Percentiles rank a stretch among this genome's conserved stretches.
phyloP scores from a whole-genome alignment of 345 rosid genomes.

The Aegle marmelos region DNA sequence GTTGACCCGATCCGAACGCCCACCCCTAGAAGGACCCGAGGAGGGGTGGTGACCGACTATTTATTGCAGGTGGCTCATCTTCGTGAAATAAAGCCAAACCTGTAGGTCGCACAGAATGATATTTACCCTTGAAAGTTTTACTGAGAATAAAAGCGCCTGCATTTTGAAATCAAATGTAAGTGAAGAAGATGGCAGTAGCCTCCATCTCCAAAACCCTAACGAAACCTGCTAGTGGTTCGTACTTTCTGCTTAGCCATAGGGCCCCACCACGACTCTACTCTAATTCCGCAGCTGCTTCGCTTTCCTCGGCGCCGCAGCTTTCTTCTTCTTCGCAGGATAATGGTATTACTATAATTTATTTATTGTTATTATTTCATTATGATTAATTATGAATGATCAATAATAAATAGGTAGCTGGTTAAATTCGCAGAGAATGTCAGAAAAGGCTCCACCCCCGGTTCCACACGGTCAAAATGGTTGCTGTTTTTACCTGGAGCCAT shows the following conservation, averaged over 20 bases:
- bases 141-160: too few relatives aligned
- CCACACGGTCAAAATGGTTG: slow-evolving; percentile 59
- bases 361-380: neutral
- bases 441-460: slow-evolving; percentile 18
- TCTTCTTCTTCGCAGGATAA: slow-evolving; percentile 31
- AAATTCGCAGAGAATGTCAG: slow-evolving; percentile 33
- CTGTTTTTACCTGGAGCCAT: slow-evolving; percentile 89
- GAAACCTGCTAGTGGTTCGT: slow-evolving; percentile 22
- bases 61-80: too few relatives aligned
- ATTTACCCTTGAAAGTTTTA: too few relatives aligned
- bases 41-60: too few relatives aligned
- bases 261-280: slow-evolving; percentile 20
- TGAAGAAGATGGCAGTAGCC: slow-evolving; percentile 37
- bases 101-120: too few relatives aligned
- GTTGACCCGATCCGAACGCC: too few relatives aligned
- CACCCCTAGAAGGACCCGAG: too few relatives aligned
- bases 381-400: neutral
- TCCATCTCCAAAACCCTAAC: slow-evolving; percentile 47
- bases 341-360: slow-evolving; percentile 32
- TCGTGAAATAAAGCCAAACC: too few relatives aligned
- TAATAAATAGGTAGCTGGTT: neutral
- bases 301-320: slow-evolving; percentile 1
- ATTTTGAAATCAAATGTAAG: slow-evolving; percentile 11
- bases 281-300: slow-evolving; percentile 35
- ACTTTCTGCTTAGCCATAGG: slow-evolving; percentile 18